Evolutionary conservation across 495 filamentous ascomycete genomes (phyloP).

Genomic region (Trichoderma reesei): DNA sequence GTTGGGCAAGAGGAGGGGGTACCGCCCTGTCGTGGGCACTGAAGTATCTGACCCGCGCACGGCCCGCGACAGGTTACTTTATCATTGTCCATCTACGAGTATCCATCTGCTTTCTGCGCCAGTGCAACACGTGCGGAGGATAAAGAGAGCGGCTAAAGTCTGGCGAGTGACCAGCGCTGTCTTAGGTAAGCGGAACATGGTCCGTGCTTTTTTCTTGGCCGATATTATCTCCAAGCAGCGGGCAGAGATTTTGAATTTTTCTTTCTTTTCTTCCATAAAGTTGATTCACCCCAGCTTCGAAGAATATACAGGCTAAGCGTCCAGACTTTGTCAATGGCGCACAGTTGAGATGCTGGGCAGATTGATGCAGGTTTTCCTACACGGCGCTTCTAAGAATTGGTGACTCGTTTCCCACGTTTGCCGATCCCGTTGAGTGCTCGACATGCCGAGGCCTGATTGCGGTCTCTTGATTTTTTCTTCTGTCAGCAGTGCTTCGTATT

Average conservation of each 20-base stretch:
- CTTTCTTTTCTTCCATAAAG: slow-evolving; percentile 32
- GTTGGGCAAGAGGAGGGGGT: not conserved
- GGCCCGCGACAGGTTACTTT: not conserved
- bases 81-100: not conserved
- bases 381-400: slow-evolving; percentile 42
- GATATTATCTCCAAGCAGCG: slow-evolving; percentile 13
- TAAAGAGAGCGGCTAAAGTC: not conserved
- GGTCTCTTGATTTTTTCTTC: not conserved
- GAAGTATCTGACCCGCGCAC: not conserved
- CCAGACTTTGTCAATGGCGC: slow-evolving; percentile 21
- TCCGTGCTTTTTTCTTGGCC: slow-evolving; percentile 12
- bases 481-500: too few relatives aligned
- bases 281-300: slow-evolving; percentile 32
- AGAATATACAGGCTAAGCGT: slow-evolving; percentile 34
- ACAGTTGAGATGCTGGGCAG: slow-evolving; percentile 42
- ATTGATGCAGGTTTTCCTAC: slow-evolving; percentile 23
- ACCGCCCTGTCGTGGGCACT: not conserved
- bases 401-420: slow-evolving; percentile 31
- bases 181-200: slow-evolving; percentile 8
- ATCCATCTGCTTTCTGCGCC: not conserved
- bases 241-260: slow-evolving; percentile 10
- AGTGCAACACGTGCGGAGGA: not conserved
- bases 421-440: slow-evolving; percentile 43
- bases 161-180: not conserved
- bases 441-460: slow-evolving; percentile 23